A percentile compares a stretch with the other conserved stretches of the same genome.
Conservation (phyloP, 176 grass and related monocot genomes). For the Phoenix dactylifera region DNA sequence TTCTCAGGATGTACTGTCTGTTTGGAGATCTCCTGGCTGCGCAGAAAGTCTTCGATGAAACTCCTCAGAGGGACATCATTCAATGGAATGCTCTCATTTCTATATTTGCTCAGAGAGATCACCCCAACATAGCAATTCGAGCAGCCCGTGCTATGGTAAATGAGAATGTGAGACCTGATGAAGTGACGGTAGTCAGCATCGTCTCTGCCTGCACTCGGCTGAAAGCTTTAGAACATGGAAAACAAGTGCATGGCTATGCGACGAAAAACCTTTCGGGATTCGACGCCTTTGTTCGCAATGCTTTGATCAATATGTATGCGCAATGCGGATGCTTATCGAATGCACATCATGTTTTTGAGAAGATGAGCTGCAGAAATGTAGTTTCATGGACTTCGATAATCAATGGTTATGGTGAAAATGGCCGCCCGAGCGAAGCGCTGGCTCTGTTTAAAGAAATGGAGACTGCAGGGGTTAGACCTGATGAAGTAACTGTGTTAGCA, state of each 20-base stretch:
- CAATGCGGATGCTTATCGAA: constrained; percentile 11
- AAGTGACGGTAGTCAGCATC: constrained; percentile 27
- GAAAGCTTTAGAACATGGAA: constrained; percentile 24
- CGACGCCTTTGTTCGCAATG: constrained; percentile 32
- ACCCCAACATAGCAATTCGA: constrained; percentile 11
- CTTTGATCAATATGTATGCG: constrained; percentile 41
- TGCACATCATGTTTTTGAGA: constrained; percentile 15
- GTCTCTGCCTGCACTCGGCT: constrained; percentile 30
- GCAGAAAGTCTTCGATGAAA: constrained; percentile 44
- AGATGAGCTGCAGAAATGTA: constrained; percentile 16
- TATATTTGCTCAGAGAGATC: constrained; percentile 9
- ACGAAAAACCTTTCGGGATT: constrained; percentile 13
- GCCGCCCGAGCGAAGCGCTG: constrained; percentile 11
- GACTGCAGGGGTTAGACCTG: constrained; percentile 15
- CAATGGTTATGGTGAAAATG: constrained; percentile 33
- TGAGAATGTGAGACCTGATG: constrained; percentile 16
- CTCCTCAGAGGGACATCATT: constrained; percentile 22
- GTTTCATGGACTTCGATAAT: constrained; percentile 64
- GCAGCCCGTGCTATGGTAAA: constrained; percentile 17
- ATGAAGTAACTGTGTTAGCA: constrained; percentile 41
- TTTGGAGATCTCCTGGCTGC: constrained; percentile 19
- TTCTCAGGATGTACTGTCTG: constrained; percentile 20
- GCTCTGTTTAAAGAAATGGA: constrained; percentile 40
- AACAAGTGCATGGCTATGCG: constrained; percentile 33
- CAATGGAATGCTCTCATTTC: constrained; percentile 50